These are phyloP conservation scores for Juglanconis sp. DNA, from an alignment of 2,329 filamentous ascomycete genomes.

Conservation along the genomic window DNA sequence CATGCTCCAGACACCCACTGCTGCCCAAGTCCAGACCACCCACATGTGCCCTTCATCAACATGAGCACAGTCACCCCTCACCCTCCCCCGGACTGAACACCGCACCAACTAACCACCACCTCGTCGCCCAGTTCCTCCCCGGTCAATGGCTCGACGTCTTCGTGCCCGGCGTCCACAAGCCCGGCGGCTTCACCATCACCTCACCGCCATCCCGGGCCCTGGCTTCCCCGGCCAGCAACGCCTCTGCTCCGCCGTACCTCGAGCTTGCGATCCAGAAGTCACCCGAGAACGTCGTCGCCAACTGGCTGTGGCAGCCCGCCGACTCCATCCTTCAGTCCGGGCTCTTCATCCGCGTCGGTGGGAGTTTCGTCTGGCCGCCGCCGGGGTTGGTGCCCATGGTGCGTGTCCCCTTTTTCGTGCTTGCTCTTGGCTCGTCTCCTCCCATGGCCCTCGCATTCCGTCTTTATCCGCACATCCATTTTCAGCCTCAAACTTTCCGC, in stretches of 20 bases:
- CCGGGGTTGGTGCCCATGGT: slow-evolving; percentile 36
- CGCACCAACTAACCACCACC: slow-evolving; percentile 18
- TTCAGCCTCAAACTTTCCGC: no score
- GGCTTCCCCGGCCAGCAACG: background rate
- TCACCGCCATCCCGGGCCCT: slow-evolving; percentile 61
- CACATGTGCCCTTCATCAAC: no score
- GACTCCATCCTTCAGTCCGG: slow-evolving; percentile 54
- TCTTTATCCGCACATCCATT: no score
- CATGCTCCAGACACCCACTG: no score
- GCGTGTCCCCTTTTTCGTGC: background rate
- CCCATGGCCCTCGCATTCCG: no score
- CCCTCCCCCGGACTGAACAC: background rate
- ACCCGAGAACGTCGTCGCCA: slow-evolving; percentile 67
- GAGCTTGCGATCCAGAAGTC: slow-evolving; percentile 78
- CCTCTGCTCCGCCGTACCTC: slow-evolving; percentile 46
- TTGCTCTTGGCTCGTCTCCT: slow-evolving; percentile 20
- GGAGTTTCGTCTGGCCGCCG: slow-evolving; percentile 78
- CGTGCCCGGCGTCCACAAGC: slow-evolving; percentile 64
- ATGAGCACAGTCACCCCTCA: no score
- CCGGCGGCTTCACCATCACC: slow-evolving; percentile 86
- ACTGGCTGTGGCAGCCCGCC: slow-evolving; percentile 67
- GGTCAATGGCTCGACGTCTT: slow-evolving; percentile 89
- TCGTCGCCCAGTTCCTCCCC: slow-evolving; percentile 61
- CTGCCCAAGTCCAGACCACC: no score
- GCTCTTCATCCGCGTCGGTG: slow-evolving; percentile 70